A percentile compares a stretch with the other conserved stretches of the same genome.
Evolutionary conservation across 768 basidiomycete genomes (phyloP).

Genomic region (Mycena kentingensis): DNA sequence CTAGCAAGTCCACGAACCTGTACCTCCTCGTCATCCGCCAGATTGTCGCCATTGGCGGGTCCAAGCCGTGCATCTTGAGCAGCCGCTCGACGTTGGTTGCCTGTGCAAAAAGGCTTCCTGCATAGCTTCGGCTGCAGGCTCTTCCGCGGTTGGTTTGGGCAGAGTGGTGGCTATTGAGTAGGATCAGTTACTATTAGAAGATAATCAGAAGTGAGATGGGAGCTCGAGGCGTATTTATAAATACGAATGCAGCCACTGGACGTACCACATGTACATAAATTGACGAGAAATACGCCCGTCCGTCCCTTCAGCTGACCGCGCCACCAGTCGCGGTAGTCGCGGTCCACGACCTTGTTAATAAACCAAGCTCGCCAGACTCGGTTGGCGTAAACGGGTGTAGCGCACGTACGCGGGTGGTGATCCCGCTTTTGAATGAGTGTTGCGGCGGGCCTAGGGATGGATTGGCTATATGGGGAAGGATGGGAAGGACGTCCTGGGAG

Average conservation of each 20-base stretch:
- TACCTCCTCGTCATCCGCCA: slow-evolving; percentile 91
- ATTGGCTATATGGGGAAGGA: too few relatives aligned
- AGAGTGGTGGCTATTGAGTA: slow-evolving; percentile 46
- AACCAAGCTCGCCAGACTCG: slow-evolving; percentile 86
- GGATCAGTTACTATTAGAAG: too few relatives aligned
- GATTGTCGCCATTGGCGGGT: slow-evolving; percentile 74
- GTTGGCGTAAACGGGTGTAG: slow-evolving; percentile 87
- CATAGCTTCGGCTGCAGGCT: slow-evolving; percentile 80
- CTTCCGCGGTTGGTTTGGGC: slow-evolving; percentile 77
- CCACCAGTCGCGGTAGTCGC: slow-evolving; percentile 97
- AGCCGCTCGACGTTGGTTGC: slow-evolving; percentile 83
- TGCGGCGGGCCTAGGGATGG: too few relatives aligned
- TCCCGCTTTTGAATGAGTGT: slow-evolving; percentile 29
- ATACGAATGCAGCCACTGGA: too few relatives aligned
- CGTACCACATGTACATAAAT: slow-evolving; percentile 92
- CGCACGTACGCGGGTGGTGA: slow-evolving; percentile 84
- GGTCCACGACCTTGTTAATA: slow-evolving; percentile 95
- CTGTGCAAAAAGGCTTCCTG: slow-evolving; percentile 88
- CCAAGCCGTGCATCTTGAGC: slow-evolving; percentile 70
- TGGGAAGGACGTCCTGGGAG: too few relatives aligned
- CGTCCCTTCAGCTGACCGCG: slow-evolving; percentile 86
- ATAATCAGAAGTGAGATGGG: too few relatives aligned
- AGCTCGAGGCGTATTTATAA: too few relatives aligned
- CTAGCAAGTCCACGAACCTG: slow-evolving; percentile 73
- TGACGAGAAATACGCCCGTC: slow-evolving; percentile 95